Evolutionary conservation across 78 protist genomes (phyloP).

Genomic region (slime mould (Dictyostelium discoideum)): dicty_2.7 NC_007091.3:1058501-1059000

Average conservation of each 20-base stretch:
- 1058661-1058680: neutral
- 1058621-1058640: slow-evolving; percentile 11
- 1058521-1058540: neutral
- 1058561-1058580: neutral
- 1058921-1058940: neutral
- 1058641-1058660: slow-evolving; percentile 15
- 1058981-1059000: slow-evolving; percentile 15
- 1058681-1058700: neutral
- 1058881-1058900: neutral
- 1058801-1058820: neutral
- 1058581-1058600: neutral
- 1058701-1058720: neutral
- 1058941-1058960: neutral
- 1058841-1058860: neutral
- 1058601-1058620: neutral
- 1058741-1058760: neutral
- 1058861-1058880: neutral
- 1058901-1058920: neutral
- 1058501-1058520: neutral
- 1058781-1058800: neutral
- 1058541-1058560: neutral
- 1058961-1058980: neutral
- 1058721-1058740: neutral
- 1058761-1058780: neutral
- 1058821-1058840: no score